These are phyloP conservation scores for Coemansia sp. DNA, from an alignment of 192 early-diverging fungal species.

Conservation along the genomic window DNA sequence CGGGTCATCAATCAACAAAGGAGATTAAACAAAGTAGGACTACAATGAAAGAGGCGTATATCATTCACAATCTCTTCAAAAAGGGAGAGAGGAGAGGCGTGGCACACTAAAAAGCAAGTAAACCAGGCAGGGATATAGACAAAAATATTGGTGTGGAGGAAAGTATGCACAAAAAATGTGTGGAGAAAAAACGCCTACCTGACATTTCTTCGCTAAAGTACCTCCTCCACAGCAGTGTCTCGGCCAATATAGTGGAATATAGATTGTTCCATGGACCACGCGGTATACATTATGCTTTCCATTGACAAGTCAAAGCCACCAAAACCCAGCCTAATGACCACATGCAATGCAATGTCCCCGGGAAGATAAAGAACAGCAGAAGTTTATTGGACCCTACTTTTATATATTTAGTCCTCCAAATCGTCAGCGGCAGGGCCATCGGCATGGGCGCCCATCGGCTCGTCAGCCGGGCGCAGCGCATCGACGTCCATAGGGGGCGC, in stretches of 20 bases:
- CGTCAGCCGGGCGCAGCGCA: slow-evolving; percentile 18
- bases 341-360: too few relatives aligned
- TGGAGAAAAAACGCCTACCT: not conserved
- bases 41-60: not conserved
- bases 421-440: slow-evolving; percentile 15
- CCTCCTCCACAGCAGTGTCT: not conserved
- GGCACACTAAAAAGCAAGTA: slow-evolving; percentile 1
- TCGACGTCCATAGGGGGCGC: slow-evolving; percentile 13
- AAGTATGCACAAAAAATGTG: not conserved
- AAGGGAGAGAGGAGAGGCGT: not conserved
- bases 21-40: not conserved
- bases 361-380: not conserved
- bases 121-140: not conserved
- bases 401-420: not conserved
- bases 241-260: not conserved
- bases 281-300: not conserved
- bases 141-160: not conserved
- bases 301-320: not conserved
- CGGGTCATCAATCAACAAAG: slow-evolving; percentile 2
- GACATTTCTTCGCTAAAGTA: not conserved
- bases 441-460: not conserved
- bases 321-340: not conserved
- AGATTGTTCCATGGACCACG: not conserved
- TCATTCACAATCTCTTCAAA: not conserved
- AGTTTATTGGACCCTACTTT: not conserved